Percentiles rank a stretch among this genome's conserved stretches.
Evolutionary conservation across 2,329 filamentous ascomycete species (phyloP).

Genomic region (Penicillium sp.): DNA sequence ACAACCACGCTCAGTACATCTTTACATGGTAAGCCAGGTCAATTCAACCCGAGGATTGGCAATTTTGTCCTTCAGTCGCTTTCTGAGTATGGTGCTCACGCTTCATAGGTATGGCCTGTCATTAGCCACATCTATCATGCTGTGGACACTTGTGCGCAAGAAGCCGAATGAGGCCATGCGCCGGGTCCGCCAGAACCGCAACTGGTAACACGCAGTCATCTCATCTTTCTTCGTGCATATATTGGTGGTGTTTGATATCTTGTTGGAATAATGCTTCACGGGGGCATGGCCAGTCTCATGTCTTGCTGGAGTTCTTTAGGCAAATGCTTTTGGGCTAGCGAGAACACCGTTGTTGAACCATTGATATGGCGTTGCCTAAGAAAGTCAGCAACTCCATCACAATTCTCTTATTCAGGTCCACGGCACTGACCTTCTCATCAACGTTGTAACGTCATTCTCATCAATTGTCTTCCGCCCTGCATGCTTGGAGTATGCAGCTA

Average conservation of each 20-base stretch:
- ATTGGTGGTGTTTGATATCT: slow-evolving; percentile 41
- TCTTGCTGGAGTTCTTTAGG: slow-evolving; percentile 80
- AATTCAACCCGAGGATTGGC: background rate
- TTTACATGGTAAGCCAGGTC: slow-evolving; percentile 78
- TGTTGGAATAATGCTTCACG: slow-evolving; percentile 29
- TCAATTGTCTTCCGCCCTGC: slow-evolving; percentile 81
- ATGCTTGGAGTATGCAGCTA: slow-evolving; percentile 76
- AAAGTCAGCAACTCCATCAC: slow-evolving; percentile 29
- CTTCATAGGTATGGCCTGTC: slow-evolving; percentile 74
- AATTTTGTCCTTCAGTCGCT: background rate
- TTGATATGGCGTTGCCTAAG: slow-evolving; percentile 74
- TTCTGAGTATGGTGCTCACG: slow-evolving; percentile 23
- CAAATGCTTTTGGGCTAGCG: slow-evolving; percentile 77
- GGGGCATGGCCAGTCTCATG: slow-evolving; percentile 52
- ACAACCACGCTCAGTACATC: slow-evolving; percentile 98
- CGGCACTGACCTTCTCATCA: slow-evolving; percentile 73
- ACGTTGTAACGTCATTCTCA: slow-evolving; percentile 73
- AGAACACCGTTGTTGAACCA: slow-evolving; percentile 71
- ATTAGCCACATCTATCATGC: slow-evolving; percentile 85
- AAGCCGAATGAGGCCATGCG: slow-evolving; percentile 69
- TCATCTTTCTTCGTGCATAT: slow-evolving; percentile 9
- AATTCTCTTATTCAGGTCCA: background rate
- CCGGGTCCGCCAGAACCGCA: slow-evolving; percentile 71
- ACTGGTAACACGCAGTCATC: slow-evolving; percentile 56
- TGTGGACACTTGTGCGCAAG: slow-evolving; percentile 92